A percentile compares a stretch with the other conserved stretches of the same genome.
These are phyloP conservation scores for Eucalyptus marginata DNA, from an alignment of 345 rosid genomes.

Conservation along the genomic window DNA sequence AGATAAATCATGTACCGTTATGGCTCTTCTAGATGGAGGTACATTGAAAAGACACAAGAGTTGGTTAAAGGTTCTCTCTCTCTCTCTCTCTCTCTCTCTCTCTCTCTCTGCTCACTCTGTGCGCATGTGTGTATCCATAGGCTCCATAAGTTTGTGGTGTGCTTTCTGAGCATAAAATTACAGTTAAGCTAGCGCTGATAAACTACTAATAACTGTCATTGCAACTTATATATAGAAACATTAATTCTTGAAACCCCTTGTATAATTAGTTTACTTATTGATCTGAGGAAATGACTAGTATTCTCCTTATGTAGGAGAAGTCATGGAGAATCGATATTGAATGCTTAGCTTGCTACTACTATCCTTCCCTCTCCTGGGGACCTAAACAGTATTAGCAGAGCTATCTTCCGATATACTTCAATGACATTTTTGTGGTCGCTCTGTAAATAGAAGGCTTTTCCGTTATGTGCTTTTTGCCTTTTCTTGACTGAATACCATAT, in stretches of 20 bases:
- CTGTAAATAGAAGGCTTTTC: neutral
- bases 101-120: neutral
- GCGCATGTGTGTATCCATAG: neutral
- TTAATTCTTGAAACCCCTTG: neutral
- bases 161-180: neutral
- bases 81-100: neutral
- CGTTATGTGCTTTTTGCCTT: neutral
- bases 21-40: conserved; percentile 95
- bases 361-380: neutral
- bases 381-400: neutral
- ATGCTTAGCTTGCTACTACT: neutral
- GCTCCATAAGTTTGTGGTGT: neutral
- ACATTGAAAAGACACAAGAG: conserved; percentile 75
- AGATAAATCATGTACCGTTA: conserved; percentile 53
- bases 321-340: neutral
- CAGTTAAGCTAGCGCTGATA: neutral
- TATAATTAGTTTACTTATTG: neutral
- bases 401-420: neutral
- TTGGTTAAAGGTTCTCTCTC: conserved; percentile 68
- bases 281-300: neutral
- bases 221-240: neutral
- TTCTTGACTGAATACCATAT: neutral
- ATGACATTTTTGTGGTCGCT: neutral
- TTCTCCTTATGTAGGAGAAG: neutral
- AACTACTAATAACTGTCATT: neutral